Evolutionary conservation across 2,329 filamentous ascomycete species (phyloP), one percentile per base, ranked within the genome.

Genomic region (Diplocarpon rosae): DNA sequence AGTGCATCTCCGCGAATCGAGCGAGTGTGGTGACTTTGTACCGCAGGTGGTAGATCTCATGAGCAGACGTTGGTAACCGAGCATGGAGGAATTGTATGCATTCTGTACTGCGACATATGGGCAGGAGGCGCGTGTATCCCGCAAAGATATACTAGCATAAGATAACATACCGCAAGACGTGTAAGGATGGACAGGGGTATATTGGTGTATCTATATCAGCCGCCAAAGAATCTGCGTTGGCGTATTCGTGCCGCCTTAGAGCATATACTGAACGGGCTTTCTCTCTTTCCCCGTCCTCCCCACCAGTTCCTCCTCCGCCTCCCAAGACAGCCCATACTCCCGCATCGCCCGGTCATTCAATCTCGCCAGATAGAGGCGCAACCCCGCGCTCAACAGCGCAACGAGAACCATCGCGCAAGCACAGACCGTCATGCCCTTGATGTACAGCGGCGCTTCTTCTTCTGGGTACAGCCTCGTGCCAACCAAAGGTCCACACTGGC

Each of bases 401-500:
- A 72, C 71, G 0, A 65, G 14, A 3, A 62, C 52, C 73, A 76
- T 76, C 16, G 69, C 69, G 0, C 46, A 60, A 1, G 70, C 69
- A 59, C 73, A 75, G 10, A 69, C 59, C 2, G 56, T 57, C 69
- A 75, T 73, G 0, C 72, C 72, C 41, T 54, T 63, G 0, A 66
- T 61, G 58, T 70, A 76, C 37, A 62, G 65, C 27, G 72, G 72
- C 1, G 62, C 68, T 42, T 75, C 69, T 0, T 51, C 57, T 14
- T 69, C 64, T 0, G 72, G 72, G 57, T 74, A 76, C n/a, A 76
- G 56, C 46, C 70, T 65, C n/a, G 69, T 72, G 0, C 72, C 72
- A 0, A 75, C 54, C 9, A 76, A 40, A 1, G 61, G 60, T 2
- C 61, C 61, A 46, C 57, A 62, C 42, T 63, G 61, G 0, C 61